Evolutionary conservation across 2,329 filamentous ascomycete genomes (phyloP).

Genomic region (Colletotrichum endophyticum): DNA sequence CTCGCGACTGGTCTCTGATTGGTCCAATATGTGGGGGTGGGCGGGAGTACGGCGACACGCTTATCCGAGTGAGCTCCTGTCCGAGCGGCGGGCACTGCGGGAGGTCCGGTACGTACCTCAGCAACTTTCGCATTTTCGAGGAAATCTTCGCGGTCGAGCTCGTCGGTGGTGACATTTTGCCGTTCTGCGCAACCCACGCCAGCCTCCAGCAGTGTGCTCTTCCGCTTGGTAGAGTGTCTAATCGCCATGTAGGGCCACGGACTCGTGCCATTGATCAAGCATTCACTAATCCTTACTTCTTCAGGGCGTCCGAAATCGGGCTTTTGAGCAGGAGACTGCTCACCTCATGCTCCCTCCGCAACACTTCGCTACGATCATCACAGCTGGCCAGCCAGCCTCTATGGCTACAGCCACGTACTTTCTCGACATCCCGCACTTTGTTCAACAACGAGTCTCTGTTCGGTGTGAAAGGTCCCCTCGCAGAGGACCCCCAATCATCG

Average conservation of each 20-base stretch:
- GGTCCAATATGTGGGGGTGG: not conserved
- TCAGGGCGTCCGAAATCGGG: conserved; percentile 20
- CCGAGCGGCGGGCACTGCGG: not conserved
- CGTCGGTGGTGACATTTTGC: not conserved
- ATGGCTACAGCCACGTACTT: not conserved
- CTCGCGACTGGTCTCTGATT: conserved; percentile 22
- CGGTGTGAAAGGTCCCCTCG: not conserved
- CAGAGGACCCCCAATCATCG: not conserved
- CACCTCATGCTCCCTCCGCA: conserved; percentile 6
- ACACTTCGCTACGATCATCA: not conserved
- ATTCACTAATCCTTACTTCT: not conserved
- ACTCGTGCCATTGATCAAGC: not conserved
- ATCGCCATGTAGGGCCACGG: not conserved
- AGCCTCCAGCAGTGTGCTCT: not conserved
- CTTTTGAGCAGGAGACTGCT: conserved; percentile 17
- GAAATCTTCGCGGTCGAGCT: not conserved
- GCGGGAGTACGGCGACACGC: not conserved
- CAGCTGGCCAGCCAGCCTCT: not conserved
- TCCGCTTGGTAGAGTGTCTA: not conserved
- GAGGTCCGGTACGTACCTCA: not conserved
- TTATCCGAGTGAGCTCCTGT: conserved; percentile 11
- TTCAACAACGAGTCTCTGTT: not conserved
- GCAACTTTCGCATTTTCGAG: not conserved
- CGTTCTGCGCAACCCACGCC: not conserved
- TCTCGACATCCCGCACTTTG: not conserved